A percentile compares a stretch with the other conserved stretches of the same genome.
These are phyloP conservation scores for Boletus vinaceobasis DNA, from an alignment of 768 basidiomycete species.

Conservation along the genomic window DNA sequence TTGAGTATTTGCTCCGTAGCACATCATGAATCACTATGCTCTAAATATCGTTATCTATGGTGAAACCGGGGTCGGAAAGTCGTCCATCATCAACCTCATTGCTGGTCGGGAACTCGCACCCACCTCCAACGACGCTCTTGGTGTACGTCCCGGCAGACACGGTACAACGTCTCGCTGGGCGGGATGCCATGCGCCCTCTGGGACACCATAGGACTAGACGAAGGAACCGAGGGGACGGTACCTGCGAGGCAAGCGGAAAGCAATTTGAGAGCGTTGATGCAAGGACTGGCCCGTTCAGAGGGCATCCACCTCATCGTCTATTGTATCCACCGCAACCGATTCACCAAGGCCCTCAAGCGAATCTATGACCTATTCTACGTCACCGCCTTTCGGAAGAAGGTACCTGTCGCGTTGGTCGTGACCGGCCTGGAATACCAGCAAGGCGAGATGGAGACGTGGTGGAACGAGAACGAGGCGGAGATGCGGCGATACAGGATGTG, in stretches of 20 bases:
- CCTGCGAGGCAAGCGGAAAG: background rate
- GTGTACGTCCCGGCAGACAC: constrained; percentile 2
- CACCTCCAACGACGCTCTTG: background rate
- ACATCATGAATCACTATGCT: background rate
- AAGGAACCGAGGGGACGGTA: background rate
- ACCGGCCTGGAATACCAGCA: constrained; percentile 33
- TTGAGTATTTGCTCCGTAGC: background rate
- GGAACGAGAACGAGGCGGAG: constrained; percentile 20
- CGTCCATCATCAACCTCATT: constrained; percentile 10
- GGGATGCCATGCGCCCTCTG: background rate
- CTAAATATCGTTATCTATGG: constrained; percentile 8
- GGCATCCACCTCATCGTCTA: background rate
- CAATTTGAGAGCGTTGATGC: background rate
- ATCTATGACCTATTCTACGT: constrained; percentile 34
- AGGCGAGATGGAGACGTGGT: constrained; percentile 24
- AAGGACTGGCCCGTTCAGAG: background rate
- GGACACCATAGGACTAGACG: constrained; percentile 2
- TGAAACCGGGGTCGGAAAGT: constrained; percentile 4
- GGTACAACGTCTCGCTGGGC: background rate
- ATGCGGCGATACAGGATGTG: constrained; percentile 27
- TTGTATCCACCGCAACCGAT: background rate
- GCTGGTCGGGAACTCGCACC: background rate
- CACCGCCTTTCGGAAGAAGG: constrained; percentile 31
- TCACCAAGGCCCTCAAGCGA: constrained; percentile 8
- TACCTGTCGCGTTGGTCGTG: constrained; percentile 33